A percentile compares a stretch with the other conserved stretches of the same genome.
These are phyloP conservation scores for Arthroderma uncinatum DNA, from an alignment of 2,329 filamentous ascomycete genomes.

Conservation along the genomic window DNA sequence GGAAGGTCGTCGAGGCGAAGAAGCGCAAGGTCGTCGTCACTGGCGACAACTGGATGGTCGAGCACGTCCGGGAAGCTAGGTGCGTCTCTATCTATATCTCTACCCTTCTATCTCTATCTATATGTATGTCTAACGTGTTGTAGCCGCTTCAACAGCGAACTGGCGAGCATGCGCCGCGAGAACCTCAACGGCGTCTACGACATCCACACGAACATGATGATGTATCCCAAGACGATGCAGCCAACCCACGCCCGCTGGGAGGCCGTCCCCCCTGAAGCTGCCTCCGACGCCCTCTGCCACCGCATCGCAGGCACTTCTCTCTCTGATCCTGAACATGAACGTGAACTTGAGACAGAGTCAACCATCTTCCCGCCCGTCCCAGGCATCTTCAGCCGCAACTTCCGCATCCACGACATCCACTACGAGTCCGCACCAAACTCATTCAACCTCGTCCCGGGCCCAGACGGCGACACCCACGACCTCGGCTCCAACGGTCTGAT, in stretches of 20 bases:
- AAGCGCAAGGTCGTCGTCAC: slow-evolving; percentile 80
- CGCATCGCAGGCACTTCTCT: slow-evolving; percentile 15
- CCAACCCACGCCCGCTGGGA: slow-evolving; percentile 79
- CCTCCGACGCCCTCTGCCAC: slow-evolving; percentile 21
- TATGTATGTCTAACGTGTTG: slow-evolving; percentile 12
- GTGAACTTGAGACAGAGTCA: slow-evolving; percentile 8
- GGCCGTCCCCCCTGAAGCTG: slow-evolving; percentile 44
- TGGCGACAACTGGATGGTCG: slow-evolving; percentile 90
- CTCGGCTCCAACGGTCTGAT: slow-evolving; percentile 34
- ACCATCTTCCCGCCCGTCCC: slow-evolving; percentile 45
- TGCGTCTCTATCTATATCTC: slow-evolving; percentile 35
- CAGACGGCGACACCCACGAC: slow-evolving; percentile 41
- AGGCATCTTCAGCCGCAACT: slow-evolving; percentile 49
- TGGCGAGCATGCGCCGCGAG: slow-evolving; percentile 56
- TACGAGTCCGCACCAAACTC: slow-evolving; percentile 49
- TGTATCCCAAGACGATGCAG: slow-evolving; percentile 79
- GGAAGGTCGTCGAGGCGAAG: slow-evolving; percentile 65
- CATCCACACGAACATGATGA: slow-evolving; percentile 83
- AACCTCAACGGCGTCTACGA: slow-evolving; percentile 77
- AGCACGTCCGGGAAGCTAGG: slow-evolving; percentile 87
- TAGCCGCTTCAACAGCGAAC: slow-evolving; percentile 72
- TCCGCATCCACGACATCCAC: slow-evolving; percentile 50
- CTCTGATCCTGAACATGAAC: not conserved
- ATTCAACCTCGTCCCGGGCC: slow-evolving; percentile 48
- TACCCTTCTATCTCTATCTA: slow-evolving; percentile 11